Percentiles rank a stretch among this genome's conserved stretches.
These are phyloP conservation scores for Solidago caesia DNA, from an alignment of 129 eudicot genomes.

Conservation along the genomic window DNA sequence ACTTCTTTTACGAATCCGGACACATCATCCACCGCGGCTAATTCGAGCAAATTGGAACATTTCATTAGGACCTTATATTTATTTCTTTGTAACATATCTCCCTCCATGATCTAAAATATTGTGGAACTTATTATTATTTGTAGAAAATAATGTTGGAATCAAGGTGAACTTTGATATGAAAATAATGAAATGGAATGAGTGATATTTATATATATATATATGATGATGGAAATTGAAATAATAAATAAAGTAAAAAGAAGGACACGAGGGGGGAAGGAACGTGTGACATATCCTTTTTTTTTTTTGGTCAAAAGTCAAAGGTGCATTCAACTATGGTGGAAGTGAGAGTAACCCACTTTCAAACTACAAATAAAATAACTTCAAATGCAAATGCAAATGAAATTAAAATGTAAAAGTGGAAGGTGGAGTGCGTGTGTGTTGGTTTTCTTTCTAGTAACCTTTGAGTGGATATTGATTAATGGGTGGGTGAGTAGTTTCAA, in stretches of 20 bases:
- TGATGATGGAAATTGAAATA: conserved; percentile 1
- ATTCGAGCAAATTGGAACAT: conserved; percentile 59
- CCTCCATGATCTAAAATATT: conserved; percentile 39
- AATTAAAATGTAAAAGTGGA: background rate
- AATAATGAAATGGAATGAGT: conserved; percentile 24
- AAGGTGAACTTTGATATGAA: background rate
- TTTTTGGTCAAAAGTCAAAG: conserved; percentile 67
- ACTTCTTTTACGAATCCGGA: conserved; percentile 44
- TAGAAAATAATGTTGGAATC: background rate
- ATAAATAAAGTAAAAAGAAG: conserved; percentile 12
- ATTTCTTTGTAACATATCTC: conserved; percentile 22
- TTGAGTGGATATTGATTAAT: conserved; percentile 2
- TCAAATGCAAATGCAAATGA: conserved; percentile 26
- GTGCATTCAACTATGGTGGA: conserved; percentile 44
- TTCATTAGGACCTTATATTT: conserved; percentile 3
- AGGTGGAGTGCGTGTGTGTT: background rate
- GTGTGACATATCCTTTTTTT: conserved; percentile 43
- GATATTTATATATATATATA: conserved; percentile 18
- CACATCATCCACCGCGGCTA: conserved; percentile 69
- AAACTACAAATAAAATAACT: conserved; percentile 37
- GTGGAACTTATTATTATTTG: background rate
- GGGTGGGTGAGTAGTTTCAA: conserved; percentile 2
- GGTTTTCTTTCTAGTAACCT: background rate
- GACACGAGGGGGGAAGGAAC: conserved; percentile 58
- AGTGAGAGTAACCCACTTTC: conserved; percentile 40